These are phyloP conservation scores for Stagonosporopsis vannaccii DNA, from an alignment of 2,329 filamentous ascomycete species.

Conservation along the genomic window DNA sequence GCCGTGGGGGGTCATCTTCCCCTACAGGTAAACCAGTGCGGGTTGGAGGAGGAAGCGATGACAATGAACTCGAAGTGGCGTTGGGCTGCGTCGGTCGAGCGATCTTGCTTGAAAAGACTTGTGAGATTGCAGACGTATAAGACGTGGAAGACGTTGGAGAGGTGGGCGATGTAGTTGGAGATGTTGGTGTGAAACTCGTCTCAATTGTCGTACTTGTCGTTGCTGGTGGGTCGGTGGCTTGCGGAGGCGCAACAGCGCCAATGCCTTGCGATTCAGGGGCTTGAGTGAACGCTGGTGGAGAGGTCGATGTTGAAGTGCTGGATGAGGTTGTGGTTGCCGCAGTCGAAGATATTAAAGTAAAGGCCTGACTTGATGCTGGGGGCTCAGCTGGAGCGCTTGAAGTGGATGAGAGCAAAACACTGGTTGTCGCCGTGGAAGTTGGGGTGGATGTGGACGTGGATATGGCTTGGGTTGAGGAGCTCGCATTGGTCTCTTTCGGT, in stretches of 20 bases:
- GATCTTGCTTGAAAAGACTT: constrained; percentile 7
- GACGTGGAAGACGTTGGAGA: neutral
- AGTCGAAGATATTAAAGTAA: neutral
- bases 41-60: neutral
- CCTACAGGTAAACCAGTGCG: neutral
- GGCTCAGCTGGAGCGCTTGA: neutral
- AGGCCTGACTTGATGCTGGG: neutral
- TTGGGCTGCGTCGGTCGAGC: constrained; percentile 8
- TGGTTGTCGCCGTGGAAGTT: neutral
- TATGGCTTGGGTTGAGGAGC: neutral
- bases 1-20: constrained; percentile 11
- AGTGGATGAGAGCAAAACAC: neutral
- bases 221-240: constrained; percentile 13
- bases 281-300: constrained; percentile 15
- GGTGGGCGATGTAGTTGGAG: neutral
- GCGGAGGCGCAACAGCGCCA: constrained; percentile 19
- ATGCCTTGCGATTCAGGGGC: constrained; percentile 19
- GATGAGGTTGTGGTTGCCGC: neutral
- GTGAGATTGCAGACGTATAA: constrained; percentile 6
- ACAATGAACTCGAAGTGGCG: neutral
- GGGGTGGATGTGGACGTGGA: constrained; percentile 1
- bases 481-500: constrained; percentile 10
- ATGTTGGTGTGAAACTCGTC: neutral
- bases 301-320: neutral
- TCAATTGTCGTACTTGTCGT: neutral